Base-by-base conservation (phyloP, 2,329 filamentous ascomycete genomes). In the Beauveria sp. region DNA sequence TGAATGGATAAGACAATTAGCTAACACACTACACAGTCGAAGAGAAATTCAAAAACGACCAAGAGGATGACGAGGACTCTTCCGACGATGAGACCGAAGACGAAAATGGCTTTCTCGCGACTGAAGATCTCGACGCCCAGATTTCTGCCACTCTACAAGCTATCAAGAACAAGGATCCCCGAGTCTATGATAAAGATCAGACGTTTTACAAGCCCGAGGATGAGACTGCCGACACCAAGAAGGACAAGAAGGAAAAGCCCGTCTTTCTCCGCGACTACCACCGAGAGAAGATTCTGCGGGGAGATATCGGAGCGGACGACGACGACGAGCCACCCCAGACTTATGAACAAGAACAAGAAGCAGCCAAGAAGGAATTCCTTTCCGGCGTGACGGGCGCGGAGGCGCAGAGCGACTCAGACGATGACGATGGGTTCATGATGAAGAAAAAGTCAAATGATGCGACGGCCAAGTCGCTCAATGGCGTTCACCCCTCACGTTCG, bases 221-320 rank as follows among this genome's bases (percentile, higher is more conserved):
- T 26, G 81, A 83, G 3, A 72, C 73, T 42, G 68, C 70, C 14
- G 69, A 70, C 5, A 65, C 70, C 0, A 62, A 67, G 4, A 75
- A 78, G 64, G 75, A 79, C 48, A 87, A 88, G 74, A 88, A 88
- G 72, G 87, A 95, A 65, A 96, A 96, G 77, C 88, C 93, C 1
- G 86, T 99, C 77, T 91, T 85, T 64, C 79, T 99, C 60, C 85
- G 85, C 67, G 92, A 99, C 74, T 99, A 97, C 74, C 95, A 99
- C 71, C 88, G 93, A 65, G 86, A 95, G 73, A 96, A 93, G 69
- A 80, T 96, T n/a, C 73, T 98, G 63, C 85, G 85, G 45, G 91
- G 91, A 42, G 83, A 86, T 63, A 77, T 79, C 10, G 84, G 81
- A n/a, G 82, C 75, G 3, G 81, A 80, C 1, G 84, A 87, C 18